Base-by-base conservation (phyloP, 2,329 filamentous ascomycete species). In the Calonectria montana region DNA sequence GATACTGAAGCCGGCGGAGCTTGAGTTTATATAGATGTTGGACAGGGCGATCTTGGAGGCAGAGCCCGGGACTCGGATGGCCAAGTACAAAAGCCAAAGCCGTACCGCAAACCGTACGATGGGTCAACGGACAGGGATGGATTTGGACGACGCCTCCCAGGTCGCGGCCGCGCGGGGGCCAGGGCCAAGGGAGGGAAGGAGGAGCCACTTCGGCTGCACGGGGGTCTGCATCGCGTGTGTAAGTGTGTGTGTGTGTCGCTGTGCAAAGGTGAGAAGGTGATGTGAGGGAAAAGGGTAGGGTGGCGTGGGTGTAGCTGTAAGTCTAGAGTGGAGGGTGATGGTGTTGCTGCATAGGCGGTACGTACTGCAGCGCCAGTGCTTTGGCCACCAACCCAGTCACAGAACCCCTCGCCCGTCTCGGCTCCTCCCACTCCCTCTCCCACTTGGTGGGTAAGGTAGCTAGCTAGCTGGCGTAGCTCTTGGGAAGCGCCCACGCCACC, bases 11-110 rank as follows among this genome's bases (percentile, higher is more conserved):
- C 47, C 68, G 77, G 74, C 37, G 74, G 77, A 73, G 73, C 57
- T 74, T 73, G 75, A 77, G 73, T 77, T 79, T 79, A 79, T 79
- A 79, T 79, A 79, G 74, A 78, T 74, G 62, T 73, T 74, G 48
- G 72, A 72, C 59, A 59, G 72, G 67, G 55, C 62, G 68, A 77
- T 77, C 48, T 68, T 57, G 72, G 70, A 71, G 77, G 66, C 68
- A 59, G 69, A 67, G 57, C 41, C 76, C 71, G 72, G 65, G 76
- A 73, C 74, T 78, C 59, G 48, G 67, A 70, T 59, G 50, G 25
- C 73, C 73, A 61, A 62, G 55, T 63, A 29, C 47, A 48, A 69
- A 69, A 47, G 62, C 67, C 25, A 47, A 65, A 59, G 47, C 47
- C 57, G 59, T 69, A 69, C 65, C 76, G 73, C 72, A 76, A 76